These are phyloP conservation scores for Hymenoscyphus fructigenus DNA, from an alignment of 2,329 filamentous ascomycete genomes.

Conservation along the genomic window DNA sequence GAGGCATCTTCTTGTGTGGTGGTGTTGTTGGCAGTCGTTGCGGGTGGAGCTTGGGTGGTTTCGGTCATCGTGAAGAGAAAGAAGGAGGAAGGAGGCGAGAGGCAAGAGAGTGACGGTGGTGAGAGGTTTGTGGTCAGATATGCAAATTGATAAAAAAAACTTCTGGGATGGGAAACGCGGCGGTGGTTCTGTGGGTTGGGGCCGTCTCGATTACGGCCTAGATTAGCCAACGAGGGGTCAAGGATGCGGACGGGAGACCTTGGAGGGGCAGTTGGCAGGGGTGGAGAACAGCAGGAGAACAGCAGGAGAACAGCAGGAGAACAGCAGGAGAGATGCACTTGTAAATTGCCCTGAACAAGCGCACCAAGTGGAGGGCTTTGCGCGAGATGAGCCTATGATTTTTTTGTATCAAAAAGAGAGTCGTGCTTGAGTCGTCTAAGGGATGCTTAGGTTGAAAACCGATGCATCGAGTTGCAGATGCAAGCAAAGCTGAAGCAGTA, in stretches of 20 bases:
- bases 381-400: neutral
- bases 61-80: conserved; percentile 35
- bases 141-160: conserved; percentile 26
- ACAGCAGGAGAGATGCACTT: neutral
- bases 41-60: conserved; percentile 26
- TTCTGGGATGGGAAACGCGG: conserved; percentile 22
- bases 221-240: conserved; percentile 13
- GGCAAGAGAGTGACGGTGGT: conserved; percentile 15
- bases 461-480: neutral
- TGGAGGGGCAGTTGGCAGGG: neutral
- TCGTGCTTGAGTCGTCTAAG: neutral
- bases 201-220: conserved; percentile 5
- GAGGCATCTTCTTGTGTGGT: conserved; percentile 30
- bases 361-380: neutral
- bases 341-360: neutral
- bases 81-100: conserved; percentile 26
- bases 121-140: conserved; percentile 25
- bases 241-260: neutral
- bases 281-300: neutral
- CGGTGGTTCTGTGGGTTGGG: conserved; percentile 15
- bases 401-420: neutral
- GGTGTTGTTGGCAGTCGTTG: conserved; percentile 23
- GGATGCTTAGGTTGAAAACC: too few relatives aligned
- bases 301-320: too few relatives aligned
- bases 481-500: neutral